Evolutionary conservation across 257 asterid genomes (phyloP).

Genomic region (Solanum stenotomum): DNA sequence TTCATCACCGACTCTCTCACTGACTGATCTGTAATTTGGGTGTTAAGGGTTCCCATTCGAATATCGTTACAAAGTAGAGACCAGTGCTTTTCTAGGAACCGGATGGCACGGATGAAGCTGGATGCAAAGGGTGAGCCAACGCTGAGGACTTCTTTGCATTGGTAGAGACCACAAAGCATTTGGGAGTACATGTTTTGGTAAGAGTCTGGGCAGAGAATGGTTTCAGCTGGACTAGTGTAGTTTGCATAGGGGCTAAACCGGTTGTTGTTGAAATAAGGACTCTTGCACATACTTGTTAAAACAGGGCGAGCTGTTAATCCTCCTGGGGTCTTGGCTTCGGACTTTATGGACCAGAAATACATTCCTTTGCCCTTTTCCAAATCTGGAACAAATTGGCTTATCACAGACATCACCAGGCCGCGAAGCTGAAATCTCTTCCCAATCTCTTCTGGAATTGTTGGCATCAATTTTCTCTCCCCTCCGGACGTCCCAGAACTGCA

Average conservation of each 20-base stretch:
- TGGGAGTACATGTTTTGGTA: not conserved
- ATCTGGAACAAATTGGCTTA: not conserved
- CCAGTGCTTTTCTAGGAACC: not conserved
- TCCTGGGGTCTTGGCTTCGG: slow-evolving; percentile 1
- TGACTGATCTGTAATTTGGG: not conserved
- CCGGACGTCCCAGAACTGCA: not conserved
- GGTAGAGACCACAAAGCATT: not conserved
- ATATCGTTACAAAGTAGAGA: not conserved
- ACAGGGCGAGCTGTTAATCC: not conserved
- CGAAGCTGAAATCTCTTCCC: not conserved
- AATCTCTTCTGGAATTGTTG: not conserved
- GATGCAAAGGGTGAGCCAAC: not conserved
- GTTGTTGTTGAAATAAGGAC: not conserved
- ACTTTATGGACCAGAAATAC: not conserved
- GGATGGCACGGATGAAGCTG: not conserved
- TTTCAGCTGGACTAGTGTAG: not conserved
- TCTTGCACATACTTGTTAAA: not conserved
- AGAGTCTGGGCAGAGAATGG: not conserved
- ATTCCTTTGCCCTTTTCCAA: not conserved
- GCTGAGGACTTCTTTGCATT: not conserved
- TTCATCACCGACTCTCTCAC: not conserved
- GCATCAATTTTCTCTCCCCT: not conserved
- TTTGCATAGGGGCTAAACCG: not conserved
- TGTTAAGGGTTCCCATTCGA: not conserved
- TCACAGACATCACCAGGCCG: not conserved